Base-by-base conservation (phyloP, 495 filamentous ascomycete species). In the Usnea hakonensis region DNA sequence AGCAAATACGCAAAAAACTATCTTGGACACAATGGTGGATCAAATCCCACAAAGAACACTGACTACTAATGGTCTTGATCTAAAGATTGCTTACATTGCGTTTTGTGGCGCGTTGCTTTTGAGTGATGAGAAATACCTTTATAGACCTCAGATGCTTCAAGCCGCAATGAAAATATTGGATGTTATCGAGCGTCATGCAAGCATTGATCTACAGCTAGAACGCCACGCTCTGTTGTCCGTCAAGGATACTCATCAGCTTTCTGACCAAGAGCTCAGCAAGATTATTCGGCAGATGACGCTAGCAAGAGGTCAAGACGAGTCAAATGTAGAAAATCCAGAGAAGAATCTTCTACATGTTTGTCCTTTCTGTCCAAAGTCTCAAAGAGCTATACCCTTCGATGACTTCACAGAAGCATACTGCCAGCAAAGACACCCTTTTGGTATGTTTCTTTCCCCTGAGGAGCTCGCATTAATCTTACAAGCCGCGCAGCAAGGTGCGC, bases 401-500 rank as follows among this genome's bases (percentile, higher is more conserved):
- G 55, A 17, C 57, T 40, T 65, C 35, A 57, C 38, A 16, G 61
- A 64, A 28, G 56, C 60, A 14, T 33, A 32, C 33, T 68, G 66
- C 48, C 53, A 35, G 8, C 41, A 62, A 26, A 55, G 30, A 30
- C 68, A 70, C 55, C 54, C 52, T 26, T 68, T 66, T 33, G 64
- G 66, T 68, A 63, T 7, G 54, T 6, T 23, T 6, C 28, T 17
- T 16, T 16, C 36, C 5, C 26, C 14, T 26, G 10, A 1, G 0
- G 5, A 13, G n/a, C 16, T 19, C 14, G 5, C 21, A 5, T 46
- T 36, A 57, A 7, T 26, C 60, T 66, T 5, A 67, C 32, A 21
- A 41, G 2, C 13, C 1, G 4, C n/a, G 16, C 67, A 82, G 81
- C 71, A n/a, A 76, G 83, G 38, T 86, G 83, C 68, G 75, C 71